phyloP scores from a whole-genome alignment of 2,329 filamentous ascomycete genomes.

The Phaeosphaeriaceae sp. region DNA sequence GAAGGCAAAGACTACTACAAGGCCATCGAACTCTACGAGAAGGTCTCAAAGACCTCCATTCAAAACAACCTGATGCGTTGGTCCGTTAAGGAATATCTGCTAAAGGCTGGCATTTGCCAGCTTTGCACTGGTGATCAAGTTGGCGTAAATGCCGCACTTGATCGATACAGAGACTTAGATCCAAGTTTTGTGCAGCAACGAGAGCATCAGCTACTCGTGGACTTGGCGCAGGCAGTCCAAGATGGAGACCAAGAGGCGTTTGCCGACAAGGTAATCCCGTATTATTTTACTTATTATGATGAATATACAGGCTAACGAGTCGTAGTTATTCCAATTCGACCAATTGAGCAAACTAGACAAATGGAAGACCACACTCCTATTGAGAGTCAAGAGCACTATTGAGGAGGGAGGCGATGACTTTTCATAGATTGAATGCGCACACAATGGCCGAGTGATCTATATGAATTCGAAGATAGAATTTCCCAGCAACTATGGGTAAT shows the following conservation, averaged over 20 bases:
- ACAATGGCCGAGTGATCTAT: neutral
- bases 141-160: constrained; percentile 77
- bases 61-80: constrained; percentile 74
- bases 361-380: constrained; percentile 90
- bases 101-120: constrained; percentile 93
- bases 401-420: constrained; percentile 74
- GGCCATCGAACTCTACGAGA: constrained; percentile 68
- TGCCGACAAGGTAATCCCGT: constrained; percentile 73
- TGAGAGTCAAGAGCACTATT: constrained; percentile 84
- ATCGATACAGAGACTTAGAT: constrained; percentile 76
- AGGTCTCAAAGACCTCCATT: constrained; percentile 77
- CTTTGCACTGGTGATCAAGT: constrained; percentile 79
- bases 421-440: constrained; percentile 53
- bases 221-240: constrained; percentile 77
- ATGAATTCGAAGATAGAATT: neutral
- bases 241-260: constrained; percentile 82
- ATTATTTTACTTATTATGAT: constrained; percentile 28
- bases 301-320: constrained; percentile 3
- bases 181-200: constrained; percentile 72
- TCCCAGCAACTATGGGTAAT: neutral
- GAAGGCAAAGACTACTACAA: constrained; percentile 74
- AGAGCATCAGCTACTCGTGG: constrained; percentile 80
- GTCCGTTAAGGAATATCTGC: constrained; percentile 87
- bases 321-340: constrained; percentile 79
- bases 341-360: constrained; percentile 93